These are phyloP conservation scores for Sphagnum tenellum DNA, from an alignment of 225 moss, liverwort and hornwort species.

Conservation along the genomic window DNA sequence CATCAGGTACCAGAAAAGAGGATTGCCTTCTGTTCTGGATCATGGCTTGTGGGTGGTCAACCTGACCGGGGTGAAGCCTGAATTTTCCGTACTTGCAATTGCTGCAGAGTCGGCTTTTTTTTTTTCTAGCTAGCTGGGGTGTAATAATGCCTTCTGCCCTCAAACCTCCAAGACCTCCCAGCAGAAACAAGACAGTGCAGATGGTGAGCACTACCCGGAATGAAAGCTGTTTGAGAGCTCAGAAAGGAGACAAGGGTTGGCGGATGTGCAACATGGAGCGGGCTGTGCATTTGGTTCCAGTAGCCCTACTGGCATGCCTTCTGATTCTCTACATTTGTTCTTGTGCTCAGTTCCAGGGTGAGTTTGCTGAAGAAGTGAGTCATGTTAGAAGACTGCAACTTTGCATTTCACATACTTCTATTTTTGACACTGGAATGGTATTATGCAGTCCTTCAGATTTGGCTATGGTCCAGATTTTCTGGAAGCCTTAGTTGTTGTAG, in stretches of 20 bases:
- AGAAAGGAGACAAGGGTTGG: conserved; percentile 15
- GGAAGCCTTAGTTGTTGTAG: too few relatives aligned
- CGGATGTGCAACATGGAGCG: conserved; percentile 21
- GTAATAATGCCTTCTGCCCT: conserved; percentile 8
- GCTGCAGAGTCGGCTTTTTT: too few relatives aligned
- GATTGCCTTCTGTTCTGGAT: too few relatives aligned
- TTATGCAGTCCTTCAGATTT: not conserved
- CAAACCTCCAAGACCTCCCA: conserved; percentile 13
- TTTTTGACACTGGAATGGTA: too few relatives aligned
- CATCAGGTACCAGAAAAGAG: too few relatives aligned
- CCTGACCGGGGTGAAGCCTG: too few relatives aligned
- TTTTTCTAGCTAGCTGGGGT: conserved; percentile 2
- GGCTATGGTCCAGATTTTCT: too few relatives aligned
- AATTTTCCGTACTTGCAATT: too few relatives aligned
- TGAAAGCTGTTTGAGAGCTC: conserved; percentile 3
- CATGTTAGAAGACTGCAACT: too few relatives aligned
- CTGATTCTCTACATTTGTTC: conserved; percentile 25
- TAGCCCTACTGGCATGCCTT: conserved; percentile 18
- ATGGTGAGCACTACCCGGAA: conserved; percentile 5
- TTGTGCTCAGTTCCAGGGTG: conserved; percentile 14
- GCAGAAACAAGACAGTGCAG: conserved; percentile 1
- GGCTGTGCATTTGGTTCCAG: conserved; percentile 22
- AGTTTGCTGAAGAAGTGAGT: not conserved
- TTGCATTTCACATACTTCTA: too few relatives aligned
- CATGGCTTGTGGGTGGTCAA: too few relatives aligned